Evolutionary conservation across 345 rosid genomes (phyloP).

Genomic region (Jatropha curcas): DNA sequence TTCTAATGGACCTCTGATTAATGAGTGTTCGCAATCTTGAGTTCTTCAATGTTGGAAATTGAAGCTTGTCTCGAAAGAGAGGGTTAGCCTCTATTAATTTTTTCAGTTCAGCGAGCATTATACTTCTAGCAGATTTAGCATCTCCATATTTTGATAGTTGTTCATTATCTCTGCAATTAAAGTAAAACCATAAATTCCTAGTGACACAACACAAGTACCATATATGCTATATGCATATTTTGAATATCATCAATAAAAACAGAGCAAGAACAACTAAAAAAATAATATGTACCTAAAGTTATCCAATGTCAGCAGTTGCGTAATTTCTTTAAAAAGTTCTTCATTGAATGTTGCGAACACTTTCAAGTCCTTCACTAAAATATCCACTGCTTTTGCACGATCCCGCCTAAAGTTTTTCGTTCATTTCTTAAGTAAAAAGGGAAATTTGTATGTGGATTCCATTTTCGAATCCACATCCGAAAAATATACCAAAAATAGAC

Average conservation of each 20-base stretch:
- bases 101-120: slow-evolving; percentile 81
- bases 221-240: slow-evolving; percentile 1
- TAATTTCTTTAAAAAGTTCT: slow-evolving; percentile 83
- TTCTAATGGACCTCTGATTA: slow-evolving; percentile 64
- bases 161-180: slow-evolving; percentile 70
- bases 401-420: slow-evolving; percentile 52
- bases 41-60: slow-evolving; percentile 73
- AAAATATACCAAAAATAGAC: neutral
- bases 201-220: neutral
- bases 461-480: neutral
- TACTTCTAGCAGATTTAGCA: slow-evolving; percentile 75
- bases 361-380: slow-evolving; percentile 85
- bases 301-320: slow-evolving; percentile 73
- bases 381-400: slow-evolving; percentile 75
- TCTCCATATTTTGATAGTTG: slow-evolving; percentile 86
- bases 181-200: slow-evolving; percentile 9
- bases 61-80: slow-evolving; percentile 88
- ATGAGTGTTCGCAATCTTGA: slow-evolving; percentile 79
- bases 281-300: slow-evolving; percentile 62
- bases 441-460: neutral
- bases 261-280: neutral
- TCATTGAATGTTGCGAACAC: slow-evolving; percentile 79
- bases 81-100: slow-evolving; percentile 86
- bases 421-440: neutral
- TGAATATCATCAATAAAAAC: neutral